Evolutionary conservation across 1,284 basidiomycete species (phyloP), one percentile per base, ranked within the genome.

Genomic region (Ceratobasidium sp.): DNA sequence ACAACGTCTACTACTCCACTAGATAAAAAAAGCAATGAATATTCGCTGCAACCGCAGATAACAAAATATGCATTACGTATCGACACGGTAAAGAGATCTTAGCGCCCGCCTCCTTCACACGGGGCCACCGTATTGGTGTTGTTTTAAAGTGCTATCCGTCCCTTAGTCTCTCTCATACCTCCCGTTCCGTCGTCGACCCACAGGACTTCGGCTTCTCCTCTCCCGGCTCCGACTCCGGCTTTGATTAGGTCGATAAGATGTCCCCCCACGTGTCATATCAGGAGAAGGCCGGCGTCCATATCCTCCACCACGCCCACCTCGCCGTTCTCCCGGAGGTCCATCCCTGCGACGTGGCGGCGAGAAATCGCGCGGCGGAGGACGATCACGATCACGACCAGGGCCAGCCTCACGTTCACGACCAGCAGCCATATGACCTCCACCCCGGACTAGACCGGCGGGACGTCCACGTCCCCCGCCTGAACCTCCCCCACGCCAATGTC

Each of bases 81-180:
- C 33, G 33, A 33, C 1, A 33, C 33, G 33, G 33, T 33, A 33
- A 33, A 33, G 4, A 4, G 4, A 33, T 33, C 33, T 33, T 4
- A 33, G 33, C 33, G 33, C 33, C 33, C 4, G 33, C 33, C 33
- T 33, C 33, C 33, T 33, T 33, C 33, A 33, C 4, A 4, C 33
- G 4, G 33, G 33, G 4, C 4, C 33, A 33, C 33, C 33, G 4
- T 33, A 2, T 33, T 4, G 33, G 33, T 33, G 33, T 2, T 33
- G 33, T 33, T 33, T 33, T 33, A 33, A 4, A 33, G 33, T 33
- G 33, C 33, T 2, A 33, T 33, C 33, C 33, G 87, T 17, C 85
- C 83, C 33, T 33, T 4, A 75, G 50, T 75, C 62, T 23, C 73
- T 50, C 23, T 75, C 62, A 40, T 75, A 75, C 40, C 73, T 61